Percentiles rank a stretch among this genome's conserved stretches.
Conservation (phyloP, 176 grass and related monocot genomes). For the Carex cristatella region DNA sequence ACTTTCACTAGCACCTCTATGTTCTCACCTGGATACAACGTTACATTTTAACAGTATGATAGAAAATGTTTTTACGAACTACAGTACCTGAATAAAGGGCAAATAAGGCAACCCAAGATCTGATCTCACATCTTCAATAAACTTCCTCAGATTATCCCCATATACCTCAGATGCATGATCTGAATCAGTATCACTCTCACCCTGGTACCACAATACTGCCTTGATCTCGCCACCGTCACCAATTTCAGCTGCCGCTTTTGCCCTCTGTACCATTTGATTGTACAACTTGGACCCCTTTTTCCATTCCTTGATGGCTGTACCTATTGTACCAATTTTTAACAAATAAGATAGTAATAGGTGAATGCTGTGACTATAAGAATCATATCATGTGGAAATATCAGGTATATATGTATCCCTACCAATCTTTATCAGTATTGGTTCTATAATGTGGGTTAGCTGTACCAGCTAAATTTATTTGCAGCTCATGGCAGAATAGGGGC, state of each 20-base stretch:
- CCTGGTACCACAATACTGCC: slow-evolving; percentile 92
- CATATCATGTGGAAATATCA: background rate
- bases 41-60: background rate
- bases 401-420: background rate
- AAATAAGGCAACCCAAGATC: slow-evolving; percentile 58
- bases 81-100: slow-evolving; percentile 80
- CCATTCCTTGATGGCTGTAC: slow-evolving; percentile 80
- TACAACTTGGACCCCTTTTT: slow-evolving; percentile 50
- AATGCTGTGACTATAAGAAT: background rate
- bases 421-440: background rate
- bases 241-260: slow-evolving; percentile 31
- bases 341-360: background rate
- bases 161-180: slow-evolving; percentile 36
- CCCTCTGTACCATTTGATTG: slow-evolving; percentile 57
- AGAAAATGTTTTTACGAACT: background rate
- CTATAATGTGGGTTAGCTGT: background rate
- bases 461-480: background rate
- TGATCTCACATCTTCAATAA: slow-evolving; percentile 52
- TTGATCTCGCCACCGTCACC: slow-evolving; percentile 49
- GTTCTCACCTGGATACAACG: background rate
- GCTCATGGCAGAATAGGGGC: background rate
- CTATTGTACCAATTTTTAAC: background rate
- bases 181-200: slow-evolving; percentile 68
- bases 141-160: slow-evolving; percentile 43
- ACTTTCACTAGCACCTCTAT: background rate